Percentiles rank a stretch among this genome's conserved stretches.
phyloP scores from a whole-genome alignment of 2,329 filamentous ascomycete genomes.

The Trichophyton benhamiae region DNA sequence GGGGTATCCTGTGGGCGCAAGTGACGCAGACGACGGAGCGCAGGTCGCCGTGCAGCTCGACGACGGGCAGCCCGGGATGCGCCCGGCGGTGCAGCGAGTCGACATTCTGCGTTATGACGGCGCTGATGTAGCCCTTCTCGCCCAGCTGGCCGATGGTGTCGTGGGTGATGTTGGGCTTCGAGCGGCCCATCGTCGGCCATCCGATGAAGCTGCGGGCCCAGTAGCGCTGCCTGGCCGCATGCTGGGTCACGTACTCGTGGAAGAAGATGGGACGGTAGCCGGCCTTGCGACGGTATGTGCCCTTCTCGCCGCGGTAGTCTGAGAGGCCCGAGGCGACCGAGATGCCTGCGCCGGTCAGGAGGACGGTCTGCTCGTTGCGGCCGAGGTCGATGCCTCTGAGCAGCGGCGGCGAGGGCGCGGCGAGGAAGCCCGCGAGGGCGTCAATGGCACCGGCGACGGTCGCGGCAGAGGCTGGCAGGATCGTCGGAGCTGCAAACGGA shows the following conservation, averaged over 20 bases:
- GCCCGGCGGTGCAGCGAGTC: constrained; percentile 79
- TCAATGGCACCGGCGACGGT: constrained; percentile 61
- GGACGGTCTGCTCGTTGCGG: constrained; percentile 45
- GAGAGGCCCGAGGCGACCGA: constrained; percentile 86
- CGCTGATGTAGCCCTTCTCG: constrained; percentile 56
- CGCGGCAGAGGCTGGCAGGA: constrained; percentile 60
- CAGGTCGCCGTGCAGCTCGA: constrained; percentile 87
- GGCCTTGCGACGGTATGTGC: constrained; percentile 87
- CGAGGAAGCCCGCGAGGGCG: constrained; percentile 66
- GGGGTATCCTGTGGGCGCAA: constrained; percentile 59
- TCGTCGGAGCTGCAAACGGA: constrained; percentile 60
- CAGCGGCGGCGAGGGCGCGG: constrained; percentile 42
- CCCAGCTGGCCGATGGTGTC: constrained; percentile 62
- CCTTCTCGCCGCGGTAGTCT: constrained; percentile 80
- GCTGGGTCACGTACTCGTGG: constrained; percentile 69
- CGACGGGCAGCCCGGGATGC: constrained; percentile 60
- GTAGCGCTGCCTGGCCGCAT: constrained; percentile 81
- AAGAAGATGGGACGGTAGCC: constrained; percentile 85
- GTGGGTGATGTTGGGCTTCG: constrained; percentile 70
- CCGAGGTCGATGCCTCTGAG: constrained; percentile 34
- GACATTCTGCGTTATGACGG: constrained; percentile 89
- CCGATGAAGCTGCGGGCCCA: constrained; percentile 93
- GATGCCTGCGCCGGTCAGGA: constrained; percentile 75
- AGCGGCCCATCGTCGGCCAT: constrained; percentile 69
- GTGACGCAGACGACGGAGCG: constrained; percentile 68